A percentile compares a stretch with the other conserved stretches of the same genome.
Conservation (phyloP, 345 rosid species). For the Heritiera fomes region DNA sequence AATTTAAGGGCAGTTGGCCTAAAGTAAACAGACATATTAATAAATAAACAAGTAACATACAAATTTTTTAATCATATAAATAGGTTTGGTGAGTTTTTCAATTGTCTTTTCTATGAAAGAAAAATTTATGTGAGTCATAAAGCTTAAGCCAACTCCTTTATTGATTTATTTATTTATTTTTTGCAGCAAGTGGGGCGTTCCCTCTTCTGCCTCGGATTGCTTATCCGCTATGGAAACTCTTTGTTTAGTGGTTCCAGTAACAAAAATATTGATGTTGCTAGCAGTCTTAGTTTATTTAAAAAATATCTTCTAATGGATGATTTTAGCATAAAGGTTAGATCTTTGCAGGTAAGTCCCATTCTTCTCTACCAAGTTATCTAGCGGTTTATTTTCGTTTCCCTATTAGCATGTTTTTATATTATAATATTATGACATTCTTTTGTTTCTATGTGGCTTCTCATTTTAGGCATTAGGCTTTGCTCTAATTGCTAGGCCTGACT, state of each 20-base stretch:
- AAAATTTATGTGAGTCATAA: neutral
- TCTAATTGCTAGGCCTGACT: slow-evolving; percentile 91
- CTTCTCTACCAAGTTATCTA: neutral
- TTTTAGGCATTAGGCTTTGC: slow-evolving; percentile 88
- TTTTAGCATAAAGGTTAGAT: slow-evolving; percentile 77
- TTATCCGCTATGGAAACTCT: slow-evolving; percentile 88
- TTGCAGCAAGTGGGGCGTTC: slow-evolving; percentile 83
- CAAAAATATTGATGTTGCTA: slow-evolving; percentile 53
- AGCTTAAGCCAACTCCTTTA: neutral
- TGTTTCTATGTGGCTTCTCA: slow-evolving; percentile 32
- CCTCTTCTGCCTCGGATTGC: slow-evolving; percentile 95
- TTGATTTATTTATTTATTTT: neutral
- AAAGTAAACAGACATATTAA: neutral
- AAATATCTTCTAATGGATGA: slow-evolving; percentile 79
- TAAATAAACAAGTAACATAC: neutral
- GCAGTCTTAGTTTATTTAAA: slow-evolving; percentile 71
- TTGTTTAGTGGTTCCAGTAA: slow-evolving; percentile 53
- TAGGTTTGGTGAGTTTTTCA: neutral
- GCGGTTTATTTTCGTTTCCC: neutral
- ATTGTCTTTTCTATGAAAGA: neutral
- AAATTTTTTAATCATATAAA: neutral
- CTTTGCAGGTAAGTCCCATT: slow-evolving; percentile 73
- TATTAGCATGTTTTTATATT: slow-evolving; percentile 17
- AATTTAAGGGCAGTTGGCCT: neutral
- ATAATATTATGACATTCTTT: slow-evolving; percentile 20